Conservation (phyloP, 495 filamentous ascomycete species). For the Astrocystis sublimbata region DNA sequence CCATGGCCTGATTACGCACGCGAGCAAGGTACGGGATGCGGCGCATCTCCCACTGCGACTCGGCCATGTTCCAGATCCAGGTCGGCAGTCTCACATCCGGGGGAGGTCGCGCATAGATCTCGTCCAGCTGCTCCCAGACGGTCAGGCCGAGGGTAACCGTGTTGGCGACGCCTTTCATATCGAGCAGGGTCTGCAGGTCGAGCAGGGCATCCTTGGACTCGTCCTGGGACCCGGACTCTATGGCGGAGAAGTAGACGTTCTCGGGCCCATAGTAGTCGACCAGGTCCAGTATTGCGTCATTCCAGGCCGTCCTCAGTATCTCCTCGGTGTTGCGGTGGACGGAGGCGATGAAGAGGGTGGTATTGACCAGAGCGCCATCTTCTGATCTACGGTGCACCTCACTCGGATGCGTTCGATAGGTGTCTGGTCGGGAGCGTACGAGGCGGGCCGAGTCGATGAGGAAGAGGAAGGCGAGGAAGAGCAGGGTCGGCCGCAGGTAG, state of each 20-base stretch:
- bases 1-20: conserved; percentile 61
- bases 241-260: conserved; percentile 69
- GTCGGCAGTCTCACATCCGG: conserved; percentile 41
- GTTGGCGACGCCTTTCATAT: conserved; percentile 50
- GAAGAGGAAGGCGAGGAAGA: conserved; percentile 34
- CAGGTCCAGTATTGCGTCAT: conserved; percentile 54
- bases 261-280: conserved; percentile 54
- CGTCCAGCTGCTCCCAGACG: conserved; percentile 57
- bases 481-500: conserved; percentile 30
- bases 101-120: conserved; percentile 45
- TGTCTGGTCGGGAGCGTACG: conserved; percentile 30
- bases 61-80: conserved; percentile 59
- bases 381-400: conserved; percentile 19
- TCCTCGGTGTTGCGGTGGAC: conserved; percentile 66
- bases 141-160: conserved; percentile 55
- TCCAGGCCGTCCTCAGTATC: conserved; percentile 62
- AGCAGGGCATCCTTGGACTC: conserved; percentile 61
- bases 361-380: conserved; percentile 22
- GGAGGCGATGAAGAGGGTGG: conserved; percentile 61
- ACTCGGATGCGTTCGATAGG: conserved; percentile 22
- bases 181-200: conserved; percentile 57
- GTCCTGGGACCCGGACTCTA: conserved; percentile 70
- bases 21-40: conserved; percentile 70
- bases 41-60: conserved; percentile 54
- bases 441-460: conserved; percentile 30